Evolutionary conservation across 192 early-diverging fungal genomes (phyloP).

Genomic region (Chytriomyces sp.): DNA sequence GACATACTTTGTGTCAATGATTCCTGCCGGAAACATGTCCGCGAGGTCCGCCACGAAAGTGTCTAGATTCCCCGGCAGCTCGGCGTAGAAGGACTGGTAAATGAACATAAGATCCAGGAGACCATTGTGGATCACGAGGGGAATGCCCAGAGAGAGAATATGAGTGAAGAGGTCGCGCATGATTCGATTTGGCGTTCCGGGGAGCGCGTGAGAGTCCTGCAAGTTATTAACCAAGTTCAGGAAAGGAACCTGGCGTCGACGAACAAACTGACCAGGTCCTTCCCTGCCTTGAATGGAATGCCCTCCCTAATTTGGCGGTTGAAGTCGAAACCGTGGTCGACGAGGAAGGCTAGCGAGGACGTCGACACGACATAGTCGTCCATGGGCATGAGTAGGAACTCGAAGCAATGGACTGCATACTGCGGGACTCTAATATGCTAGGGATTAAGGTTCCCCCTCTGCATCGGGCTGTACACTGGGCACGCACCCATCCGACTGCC

Average conservation of each 20-base stretch:
- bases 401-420: conserved; percentile 65
- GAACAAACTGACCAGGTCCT: conserved; percentile 19
- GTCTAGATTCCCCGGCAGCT: conserved; percentile 69
- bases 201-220: conserved; percentile 1
- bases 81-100: conserved; percentile 84
- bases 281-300: conserved; percentile 76
- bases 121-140: conserved; percentile 92
- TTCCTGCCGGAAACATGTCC: conserved; percentile 82
- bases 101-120: conserved; percentile 91
- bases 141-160: conserved; percentile 47
- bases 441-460: background rate
- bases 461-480: background rate
- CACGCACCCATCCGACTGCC: background rate
- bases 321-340: conserved; percentile 86
- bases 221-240: background rate
- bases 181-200: conserved; percentile 29
- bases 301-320: conserved; percentile 73
- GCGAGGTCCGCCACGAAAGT: conserved; percentile 76
- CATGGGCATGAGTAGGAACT: conserved; percentile 58
- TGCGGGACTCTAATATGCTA: too few species aligned
- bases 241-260: background rate
- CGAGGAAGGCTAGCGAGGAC: conserved; percentile 75
- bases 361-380: conserved; percentile 70
- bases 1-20: conserved; percentile 93
- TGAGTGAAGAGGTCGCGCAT: conserved; percentile 44